Evolutionary conservation across 495 filamentous ascomycete species (phyloP).

Genomic region (Amniculicola lignicola): DNA sequence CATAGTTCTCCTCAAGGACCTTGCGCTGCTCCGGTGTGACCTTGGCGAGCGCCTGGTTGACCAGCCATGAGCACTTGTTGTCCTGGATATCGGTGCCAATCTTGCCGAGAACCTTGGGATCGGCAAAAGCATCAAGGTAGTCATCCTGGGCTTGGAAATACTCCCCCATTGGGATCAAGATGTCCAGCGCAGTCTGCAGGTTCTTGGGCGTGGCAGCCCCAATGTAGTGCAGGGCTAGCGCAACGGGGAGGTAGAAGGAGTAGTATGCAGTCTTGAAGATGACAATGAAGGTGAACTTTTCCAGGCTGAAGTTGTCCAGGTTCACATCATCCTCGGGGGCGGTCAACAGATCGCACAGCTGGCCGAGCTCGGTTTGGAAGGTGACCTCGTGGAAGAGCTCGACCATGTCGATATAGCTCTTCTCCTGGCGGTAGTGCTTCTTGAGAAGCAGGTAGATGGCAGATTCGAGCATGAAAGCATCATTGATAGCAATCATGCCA

Average conservation of each 20-base stretch:
- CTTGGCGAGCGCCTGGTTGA: constrained; percentile 84
- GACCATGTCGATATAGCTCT: constrained; percentile 80
- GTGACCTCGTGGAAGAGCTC: constrained; percentile 95
- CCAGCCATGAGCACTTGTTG: constrained; percentile 97
- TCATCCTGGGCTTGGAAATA: constrained; percentile 99
- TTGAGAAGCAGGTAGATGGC: constrained; percentile 87
- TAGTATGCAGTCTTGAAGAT: constrained; percentile 99
- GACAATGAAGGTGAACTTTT: constrained; percentile 98
- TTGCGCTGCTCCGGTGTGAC: constrained; percentile 77
- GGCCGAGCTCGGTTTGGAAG: constrained; percentile 90
- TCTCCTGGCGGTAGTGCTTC: constrained; percentile 84
- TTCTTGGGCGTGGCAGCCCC: constrained; percentile 78
- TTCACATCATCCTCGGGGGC: constrained; percentile 90
- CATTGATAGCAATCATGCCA: constrained; percentile 95
- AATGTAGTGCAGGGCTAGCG: constrained; percentile 76
- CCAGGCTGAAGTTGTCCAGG: constrained; percentile 86
- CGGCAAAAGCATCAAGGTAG: constrained; percentile 95
- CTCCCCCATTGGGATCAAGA: constrained; percentile 96
- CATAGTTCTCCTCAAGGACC: constrained; percentile 80
- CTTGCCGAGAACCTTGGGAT: constrained; percentile 88
- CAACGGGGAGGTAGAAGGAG: constrained; percentile 97
- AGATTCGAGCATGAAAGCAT: constrained; percentile 92
- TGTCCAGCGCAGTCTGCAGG: constrained; percentile 79
- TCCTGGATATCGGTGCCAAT: constrained; percentile 98
- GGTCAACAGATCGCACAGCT: constrained; percentile 90